Evolutionary conservation across 139 green algal species (phyloP), one percentile per base, ranked within the genome.

Genomic region (Spirogloea muscicola): DNA sequence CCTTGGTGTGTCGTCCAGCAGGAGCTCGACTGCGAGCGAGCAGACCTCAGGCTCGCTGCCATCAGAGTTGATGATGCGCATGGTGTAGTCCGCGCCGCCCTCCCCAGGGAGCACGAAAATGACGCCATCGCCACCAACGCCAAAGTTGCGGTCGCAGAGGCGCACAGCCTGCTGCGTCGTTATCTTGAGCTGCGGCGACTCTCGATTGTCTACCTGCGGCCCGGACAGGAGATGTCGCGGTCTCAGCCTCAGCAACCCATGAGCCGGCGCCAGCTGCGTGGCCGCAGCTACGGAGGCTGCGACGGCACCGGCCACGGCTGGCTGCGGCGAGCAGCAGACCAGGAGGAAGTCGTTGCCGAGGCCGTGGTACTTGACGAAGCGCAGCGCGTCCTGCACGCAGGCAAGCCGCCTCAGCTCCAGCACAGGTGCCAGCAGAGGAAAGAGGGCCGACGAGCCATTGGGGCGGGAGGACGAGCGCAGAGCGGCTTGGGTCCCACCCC

Each of bases 311-410:
- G 46, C 21, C 21, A 21, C 21, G 21, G 21, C 46, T 31, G 21
- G 21, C 21, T 55, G 21, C 46, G 31, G 9, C 29, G 55, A 10
- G 27, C 10, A 62, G 85, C 41, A 44, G 91, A 81, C 89, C 83
- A 99, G 79, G 57, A 99, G 93, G 79, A 99, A 99, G 82, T 99
- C 95, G 77, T 99, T 99, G 36, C 94, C 94, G 0, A 98, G 79
- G 3, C 94, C 94, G 51, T 99, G 94, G 76, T 98, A 99, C 86
- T 99, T 99, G 10, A 51, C 73, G 79, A 98, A 98, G 46, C 21
- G 46, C 21, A 55, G 46, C 46, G 21, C 21, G 46, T 21, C 46
- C n/a, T n/a, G n/a, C n/a, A n/a, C n/a, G n/a, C n/a, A n/a, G n/a
- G n/a, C n/a, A n/a, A n/a, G n/a, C n/a, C n/a, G n/a, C n/a, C n/a